These are phyloP conservation scores for Lavandula angustifolia DNA, from an alignment of 257 asterid species.

Conservation along the genomic window DNA sequence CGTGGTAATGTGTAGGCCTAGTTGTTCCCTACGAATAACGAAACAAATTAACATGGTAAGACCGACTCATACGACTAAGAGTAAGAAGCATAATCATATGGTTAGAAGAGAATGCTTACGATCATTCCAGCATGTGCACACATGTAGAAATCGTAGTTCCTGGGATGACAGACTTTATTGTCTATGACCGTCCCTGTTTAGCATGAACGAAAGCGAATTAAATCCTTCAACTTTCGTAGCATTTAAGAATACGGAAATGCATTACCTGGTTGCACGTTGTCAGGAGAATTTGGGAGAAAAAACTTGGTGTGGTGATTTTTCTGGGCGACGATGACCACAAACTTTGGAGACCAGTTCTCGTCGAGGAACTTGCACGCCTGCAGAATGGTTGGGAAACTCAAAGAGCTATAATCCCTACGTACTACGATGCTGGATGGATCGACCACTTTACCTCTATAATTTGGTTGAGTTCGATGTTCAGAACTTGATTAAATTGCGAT, in stretches of 20 bases:
- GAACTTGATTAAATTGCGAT: conserved; percentile 83
- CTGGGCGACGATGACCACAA: conserved; percentile 82
- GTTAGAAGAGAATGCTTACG: conserved; percentile 42
- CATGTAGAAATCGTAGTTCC: conserved; percentile 83
- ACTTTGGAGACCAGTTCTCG: conserved; percentile 79
- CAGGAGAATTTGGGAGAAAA: conserved; percentile 77
- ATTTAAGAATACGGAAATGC: not conserved
- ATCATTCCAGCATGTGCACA: conserved; percentile 96
- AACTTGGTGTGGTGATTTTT: conserved; percentile 92
- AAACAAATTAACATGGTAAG: too few relatives aligned
- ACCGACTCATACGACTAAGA: not conserved
- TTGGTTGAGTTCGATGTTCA: conserved; percentile 74
- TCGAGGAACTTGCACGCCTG: conserved; percentile 88
- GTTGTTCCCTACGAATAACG: conserved; percentile 69
- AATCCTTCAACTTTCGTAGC: not conserved
- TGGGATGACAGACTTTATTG: conserved; percentile 80
- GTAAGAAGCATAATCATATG: not conserved
- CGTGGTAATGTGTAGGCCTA: conserved; percentile 89
- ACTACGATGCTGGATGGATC: not conserved
- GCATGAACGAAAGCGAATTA: conserved; percentile 5
- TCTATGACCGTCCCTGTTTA: conserved; percentile 84
- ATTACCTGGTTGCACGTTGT: conserved; percentile 87
- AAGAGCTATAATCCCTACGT: not conserved
- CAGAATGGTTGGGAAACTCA: conserved; percentile 1
- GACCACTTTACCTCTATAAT: too few relatives aligned